These are phyloP conservation scores for Rhynchosporium agropyri DNA, from an alignment of 2,329 filamentous ascomycete genomes.

Conservation along the genomic window DNA sequence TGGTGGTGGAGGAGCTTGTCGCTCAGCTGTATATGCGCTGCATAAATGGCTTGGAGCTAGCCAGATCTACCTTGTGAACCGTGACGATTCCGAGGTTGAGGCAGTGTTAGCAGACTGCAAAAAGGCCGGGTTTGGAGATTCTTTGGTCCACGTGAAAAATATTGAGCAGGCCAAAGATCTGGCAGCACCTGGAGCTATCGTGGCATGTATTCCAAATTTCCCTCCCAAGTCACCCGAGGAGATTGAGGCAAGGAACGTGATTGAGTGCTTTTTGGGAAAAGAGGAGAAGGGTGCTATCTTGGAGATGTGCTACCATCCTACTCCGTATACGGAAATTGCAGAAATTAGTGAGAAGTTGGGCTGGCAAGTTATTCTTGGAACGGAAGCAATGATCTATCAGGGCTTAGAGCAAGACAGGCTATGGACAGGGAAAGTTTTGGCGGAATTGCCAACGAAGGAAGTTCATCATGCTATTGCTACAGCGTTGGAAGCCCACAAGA, in stretches of 20 bases:
- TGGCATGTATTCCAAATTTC: slow-evolving; percentile 33
- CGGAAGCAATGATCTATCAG: slow-evolving; percentile 38
- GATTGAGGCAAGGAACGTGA: slow-evolving; percentile 30
- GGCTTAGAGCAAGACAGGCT: slow-evolving; percentile 33
- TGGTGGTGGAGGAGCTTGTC: slow-evolving; percentile 70
- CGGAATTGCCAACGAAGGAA: slow-evolving; percentile 29
- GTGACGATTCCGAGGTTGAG: slow-evolving; percentile 28
- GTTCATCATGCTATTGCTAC: slow-evolving; percentile 31
- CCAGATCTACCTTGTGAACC: slow-evolving; percentile 34
- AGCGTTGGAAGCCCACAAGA: slow-evolving; percentile 26
- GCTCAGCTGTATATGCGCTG: slow-evolving; percentile 71
- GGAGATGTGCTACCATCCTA: slow-evolving; percentile 38
- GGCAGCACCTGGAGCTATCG: slow-evolving; percentile 26
- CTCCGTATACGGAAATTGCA: slow-evolving; percentile 30
- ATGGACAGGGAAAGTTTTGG: slow-evolving; percentile 30
- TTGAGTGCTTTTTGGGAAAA: slow-evolving; percentile 30
- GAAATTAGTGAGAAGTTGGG: slow-evolving; percentile 25
- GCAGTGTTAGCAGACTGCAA: slow-evolving; percentile 29
- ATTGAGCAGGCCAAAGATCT: slow-evolving; percentile 26
- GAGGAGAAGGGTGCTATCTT: slow-evolving; percentile 33
- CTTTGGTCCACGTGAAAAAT: slow-evolving; percentile 30
- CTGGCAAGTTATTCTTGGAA: slow-evolving; percentile 35
- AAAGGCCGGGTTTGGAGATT: slow-evolving; percentile 28
- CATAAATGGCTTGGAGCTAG: slow-evolving; percentile 27
- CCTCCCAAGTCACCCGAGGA: slow-evolving; percentile 31